phyloP scores from a whole-genome alignment of 371 early-diverging fungal species.

The Lichtheimia corymbifera region DNA sequence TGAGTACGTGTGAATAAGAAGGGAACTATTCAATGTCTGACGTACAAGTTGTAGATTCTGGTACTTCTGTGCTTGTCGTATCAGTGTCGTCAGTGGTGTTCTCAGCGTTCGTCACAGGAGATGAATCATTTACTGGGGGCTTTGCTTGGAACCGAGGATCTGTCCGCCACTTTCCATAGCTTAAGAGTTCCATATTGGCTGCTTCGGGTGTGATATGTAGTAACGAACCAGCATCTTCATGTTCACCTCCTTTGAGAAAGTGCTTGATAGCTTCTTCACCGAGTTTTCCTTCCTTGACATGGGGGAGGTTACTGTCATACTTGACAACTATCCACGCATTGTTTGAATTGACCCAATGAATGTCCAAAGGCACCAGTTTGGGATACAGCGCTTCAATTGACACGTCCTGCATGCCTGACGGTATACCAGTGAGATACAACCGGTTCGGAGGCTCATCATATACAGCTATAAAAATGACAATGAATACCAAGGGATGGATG shows the following conservation, averaged over 20 bases:
- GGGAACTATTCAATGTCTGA: too few relatives aligned
- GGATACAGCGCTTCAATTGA: constrained; percentile 47
- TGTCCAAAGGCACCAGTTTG: constrained; percentile 34
- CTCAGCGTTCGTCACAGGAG: too few relatives aligned
- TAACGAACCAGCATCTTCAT: constrained; percentile 19
- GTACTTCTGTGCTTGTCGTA: too few relatives aligned
- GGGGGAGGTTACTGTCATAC: constrained; percentile 28
- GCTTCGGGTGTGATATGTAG: constrained; percentile 38
- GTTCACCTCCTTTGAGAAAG: constrained; percentile 23
- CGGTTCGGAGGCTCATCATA: constrained; percentile 27
- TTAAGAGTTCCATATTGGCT: constrained; percentile 31
- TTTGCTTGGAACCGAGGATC: constrained; percentile 3
- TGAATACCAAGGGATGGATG: background rate
- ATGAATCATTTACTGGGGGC: background rate
- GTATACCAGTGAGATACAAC: constrained; percentile 50
- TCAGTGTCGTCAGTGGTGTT: too few relatives aligned
- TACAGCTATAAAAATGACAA: constrained; percentile 16
- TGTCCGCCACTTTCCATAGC: constrained; percentile 26
- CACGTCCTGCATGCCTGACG: constrained; percentile 28
- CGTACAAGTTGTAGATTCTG: too few relatives aligned
- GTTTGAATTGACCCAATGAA: constrained; percentile 46
- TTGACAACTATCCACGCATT: constrained; percentile 49
- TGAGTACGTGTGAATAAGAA: too few relatives aligned
- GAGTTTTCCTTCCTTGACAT: constrained; percentile 28
- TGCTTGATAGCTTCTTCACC: constrained; percentile 26